Percentiles rank a stretch among this genome's conserved stretches.
These are phyloP conservation scores for Begonia loranthoides DNA, from an alignment of 306 rosid genomes.

Conservation along the genomic window DNA sequence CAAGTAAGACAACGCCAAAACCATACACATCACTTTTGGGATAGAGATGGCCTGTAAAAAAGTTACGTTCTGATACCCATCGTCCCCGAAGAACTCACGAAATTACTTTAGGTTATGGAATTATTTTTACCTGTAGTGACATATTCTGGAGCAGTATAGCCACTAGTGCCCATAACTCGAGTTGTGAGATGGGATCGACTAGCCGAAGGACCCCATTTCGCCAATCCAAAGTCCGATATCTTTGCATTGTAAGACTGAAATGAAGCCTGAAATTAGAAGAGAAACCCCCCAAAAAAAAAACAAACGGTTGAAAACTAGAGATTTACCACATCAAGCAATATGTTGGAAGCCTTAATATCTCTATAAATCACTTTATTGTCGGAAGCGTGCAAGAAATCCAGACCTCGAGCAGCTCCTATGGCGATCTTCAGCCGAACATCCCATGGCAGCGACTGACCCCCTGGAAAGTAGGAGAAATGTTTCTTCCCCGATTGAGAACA, in stretches of 20 bases:
- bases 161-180: conserved; percentile 90
- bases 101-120: background rate
- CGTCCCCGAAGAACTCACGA: background rate
- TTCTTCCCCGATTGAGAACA: background rate
- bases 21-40: conserved; percentile 90
- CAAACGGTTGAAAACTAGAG: background rate
- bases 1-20: conserved; percentile 85
- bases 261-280: conserved; percentile 1
- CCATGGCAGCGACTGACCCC: conserved; percentile 76
- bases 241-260: conserved; percentile 71
- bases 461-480: conserved; percentile 13
- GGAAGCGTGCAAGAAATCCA: conserved; percentile 65
- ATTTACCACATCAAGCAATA: conserved; percentile 16
- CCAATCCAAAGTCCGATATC: conserved; percentile 94
- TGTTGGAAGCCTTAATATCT: conserved; percentile 80
- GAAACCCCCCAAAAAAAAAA: too few species aligned
- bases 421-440: conserved; percentile 66
- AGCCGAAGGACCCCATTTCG: conserved; percentile 94
- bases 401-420: conserved; percentile 76
- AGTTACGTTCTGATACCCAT: background rate
- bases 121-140: conserved; percentile 57
- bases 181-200: conserved; percentile 92
- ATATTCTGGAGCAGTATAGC: conserved; percentile 97
- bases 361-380: conserved; percentile 66
- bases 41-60: conserved; percentile 61